A percentile compares a stretch with the other conserved stretches of the same genome.
Conservation (phyloP, 139 green algal species). For the Haematococcus lacustris region DNA sequence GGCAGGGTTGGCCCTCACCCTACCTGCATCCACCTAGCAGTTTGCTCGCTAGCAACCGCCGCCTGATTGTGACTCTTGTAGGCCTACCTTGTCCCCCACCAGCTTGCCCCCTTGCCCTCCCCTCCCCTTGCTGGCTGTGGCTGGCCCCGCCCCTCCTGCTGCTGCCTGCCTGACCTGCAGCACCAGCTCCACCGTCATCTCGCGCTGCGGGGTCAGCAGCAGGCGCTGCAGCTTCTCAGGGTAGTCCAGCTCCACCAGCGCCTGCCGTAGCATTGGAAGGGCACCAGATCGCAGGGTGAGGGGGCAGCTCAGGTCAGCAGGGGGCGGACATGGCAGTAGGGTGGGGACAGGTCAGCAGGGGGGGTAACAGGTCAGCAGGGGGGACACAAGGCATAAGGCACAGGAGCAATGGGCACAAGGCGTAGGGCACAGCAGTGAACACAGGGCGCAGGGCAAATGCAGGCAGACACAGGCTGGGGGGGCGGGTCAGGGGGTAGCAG, state of each 20-base stretch:
- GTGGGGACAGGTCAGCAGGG: too few species aligned
- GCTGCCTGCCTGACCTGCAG: too few species aligned
- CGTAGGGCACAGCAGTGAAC: not conserved
- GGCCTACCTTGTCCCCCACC: too few species aligned
- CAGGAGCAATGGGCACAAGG: not conserved
- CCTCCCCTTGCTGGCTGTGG: too few species aligned
- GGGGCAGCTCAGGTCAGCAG: not conserved
- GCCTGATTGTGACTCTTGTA: too few species aligned
- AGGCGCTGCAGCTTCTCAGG: slow-evolving; percentile 69
- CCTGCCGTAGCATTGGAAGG: slow-evolving; percentile 30
- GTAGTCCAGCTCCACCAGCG: slow-evolving; percentile 60
- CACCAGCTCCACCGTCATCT: slow-evolving; percentile 77
- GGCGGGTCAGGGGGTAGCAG: not conserved
- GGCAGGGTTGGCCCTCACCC: too few species aligned
- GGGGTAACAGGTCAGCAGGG: not conserved
- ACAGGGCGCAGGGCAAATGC: too few species aligned
- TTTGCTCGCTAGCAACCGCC: too few species aligned
- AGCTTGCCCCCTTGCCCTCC: too few species aligned
- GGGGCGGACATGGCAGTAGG: not conserved
- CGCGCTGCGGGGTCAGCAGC: slow-evolving; percentile 63
- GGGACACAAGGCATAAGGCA: not conserved
- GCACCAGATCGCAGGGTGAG: not conserved
- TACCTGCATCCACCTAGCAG: too few species aligned
- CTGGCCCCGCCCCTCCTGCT: too few species aligned
- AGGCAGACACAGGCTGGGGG: not conserved